Conservation (phyloP, 306 rosid genomes). For the Rosa lucieae region DNA sequence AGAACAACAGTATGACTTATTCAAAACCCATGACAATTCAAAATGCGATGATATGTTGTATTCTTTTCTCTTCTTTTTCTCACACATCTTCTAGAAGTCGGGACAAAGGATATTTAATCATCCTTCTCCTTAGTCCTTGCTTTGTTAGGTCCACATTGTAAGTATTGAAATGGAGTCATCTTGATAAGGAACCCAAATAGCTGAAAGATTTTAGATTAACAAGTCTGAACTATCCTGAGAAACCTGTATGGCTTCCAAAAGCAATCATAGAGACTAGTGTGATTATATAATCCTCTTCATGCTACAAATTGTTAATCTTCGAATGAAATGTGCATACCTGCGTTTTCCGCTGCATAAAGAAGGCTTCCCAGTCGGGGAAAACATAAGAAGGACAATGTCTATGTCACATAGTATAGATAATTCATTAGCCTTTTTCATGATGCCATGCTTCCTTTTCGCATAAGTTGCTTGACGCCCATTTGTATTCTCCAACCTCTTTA, state of each 20-base stretch:
- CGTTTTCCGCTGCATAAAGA: conserved; percentile 67
- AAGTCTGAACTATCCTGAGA: not conserved
- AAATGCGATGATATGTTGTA: not conserved
- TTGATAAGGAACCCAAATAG: not conserved
- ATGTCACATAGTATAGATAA: conserved; percentile 81
- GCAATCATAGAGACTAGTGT: not conserved
- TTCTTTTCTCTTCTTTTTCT: not conserved
- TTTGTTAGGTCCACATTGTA: no score
- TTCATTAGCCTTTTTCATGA: conserved; percentile 84
- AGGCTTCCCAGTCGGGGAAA: conserved; percentile 88
- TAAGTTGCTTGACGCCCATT: conserved; percentile 82
- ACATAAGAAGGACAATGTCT: conserved; percentile 94
- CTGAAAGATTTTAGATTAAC: not conserved
- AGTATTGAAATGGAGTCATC: not conserved
- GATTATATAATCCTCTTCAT: not conserved
- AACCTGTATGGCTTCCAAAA: conserved; percentile 2
- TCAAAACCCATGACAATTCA: not conserved
- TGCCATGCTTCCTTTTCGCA: conserved; percentile 80
- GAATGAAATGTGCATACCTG: conserved; percentile 40
- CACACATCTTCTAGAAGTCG: not conserved
- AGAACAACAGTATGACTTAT: not conserved
- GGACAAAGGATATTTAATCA: not conserved
- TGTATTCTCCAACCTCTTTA: conserved; percentile 75
- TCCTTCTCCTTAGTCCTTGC: not conserved
- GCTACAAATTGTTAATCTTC: not conserved